Evolutionary conservation across 345 rosid genomes (phyloP), one percentile per base, ranked within the genome.

Genomic region (Bruguiera parviflora): DNA sequence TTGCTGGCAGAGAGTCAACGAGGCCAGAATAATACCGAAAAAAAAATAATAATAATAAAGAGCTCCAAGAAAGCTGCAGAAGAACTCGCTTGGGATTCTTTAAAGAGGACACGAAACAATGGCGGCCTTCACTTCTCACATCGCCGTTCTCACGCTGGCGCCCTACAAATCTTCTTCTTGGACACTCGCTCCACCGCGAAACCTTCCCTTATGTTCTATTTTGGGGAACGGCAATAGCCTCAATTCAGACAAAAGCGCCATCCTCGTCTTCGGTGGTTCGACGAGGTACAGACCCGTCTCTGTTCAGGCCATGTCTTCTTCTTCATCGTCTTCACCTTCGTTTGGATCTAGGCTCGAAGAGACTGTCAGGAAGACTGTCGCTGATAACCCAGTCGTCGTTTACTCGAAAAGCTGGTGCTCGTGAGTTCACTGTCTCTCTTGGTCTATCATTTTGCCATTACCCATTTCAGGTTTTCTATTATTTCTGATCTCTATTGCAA

Each of bases 361-460:
- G 57, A 82, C 68, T 56, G 81, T 95, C 27, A 90, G 80, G 81
- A 88, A 77, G 81, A 90, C 92, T 0, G 87, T 92, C 8, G 67
- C 62, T 65, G 89, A 90, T 46, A 92, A 90, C 71, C 82, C 84
- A 43, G 97, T 88, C 62, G 99, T 95, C 65, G 90, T 95, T 69
- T 95, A 95, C 85, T 95, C 99, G 71, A 95, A 92, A 77, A 74
- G 79, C 71, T 91, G 98, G 97, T 94, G 98, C 90, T 85, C 96
- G 97, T 94, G 80, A 64, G 98, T 91, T 73, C 66, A 53, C 9
- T 7, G 9, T 56, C 16, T 10, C 24, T 22, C 6, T 27, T 56
- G 28, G 10, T 24, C 24, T 21, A 24, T 5, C 29, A 56, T 24
- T 8, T 39, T 55, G 28, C 13, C 27, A 55, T 8, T 55, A 9